These are phyloP conservation scores for Diaporthe sp. DNA, from an alignment of 2,329 filamentous ascomycete species.

Conservation along the genomic window DNA sequence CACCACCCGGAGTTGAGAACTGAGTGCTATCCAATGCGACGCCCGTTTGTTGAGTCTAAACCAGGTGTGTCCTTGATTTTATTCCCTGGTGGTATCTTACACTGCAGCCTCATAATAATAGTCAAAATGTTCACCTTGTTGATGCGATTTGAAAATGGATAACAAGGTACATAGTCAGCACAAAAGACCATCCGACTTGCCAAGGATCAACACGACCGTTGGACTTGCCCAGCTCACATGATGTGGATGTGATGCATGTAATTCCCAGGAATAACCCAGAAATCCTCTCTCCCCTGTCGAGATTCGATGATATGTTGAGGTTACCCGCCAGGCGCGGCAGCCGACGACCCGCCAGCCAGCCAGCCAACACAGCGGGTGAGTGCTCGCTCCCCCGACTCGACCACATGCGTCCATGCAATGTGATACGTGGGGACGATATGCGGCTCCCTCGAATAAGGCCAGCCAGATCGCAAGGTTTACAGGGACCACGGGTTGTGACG, in stretches of 20 bases:
- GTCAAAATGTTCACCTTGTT: background rate
- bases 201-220: background rate
- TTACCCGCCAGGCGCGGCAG: background rate
- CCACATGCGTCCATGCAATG: constrained; percentile 9
- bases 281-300: background rate
- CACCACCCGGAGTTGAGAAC: background rate
- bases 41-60: constrained; percentile 7
- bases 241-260: constrained; percentile 14
- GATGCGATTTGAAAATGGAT: background rate
- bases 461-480: background rate
- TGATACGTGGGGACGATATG: constrained; percentile 20
- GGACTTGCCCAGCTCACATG: constrained; percentile 14
- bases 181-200: background rate
- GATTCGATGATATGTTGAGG: background rate
- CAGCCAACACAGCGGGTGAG: background rate
- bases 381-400: background rate
- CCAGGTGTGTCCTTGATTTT: background rate
- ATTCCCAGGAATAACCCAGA: background rate
- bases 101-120: background rate
- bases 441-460: constrained; percentile 10
- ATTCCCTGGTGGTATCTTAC: background rate
- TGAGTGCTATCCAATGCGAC: background rate
- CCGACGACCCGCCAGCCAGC: background rate
- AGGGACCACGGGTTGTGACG: background rate
- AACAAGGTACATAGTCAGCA: background rate